Percentiles rank a stretch among this genome's conserved stretches.
Evolutionary conservation across 75 land plant species (phyloP).

Genomic region (Larix kaempferi): DNA sequence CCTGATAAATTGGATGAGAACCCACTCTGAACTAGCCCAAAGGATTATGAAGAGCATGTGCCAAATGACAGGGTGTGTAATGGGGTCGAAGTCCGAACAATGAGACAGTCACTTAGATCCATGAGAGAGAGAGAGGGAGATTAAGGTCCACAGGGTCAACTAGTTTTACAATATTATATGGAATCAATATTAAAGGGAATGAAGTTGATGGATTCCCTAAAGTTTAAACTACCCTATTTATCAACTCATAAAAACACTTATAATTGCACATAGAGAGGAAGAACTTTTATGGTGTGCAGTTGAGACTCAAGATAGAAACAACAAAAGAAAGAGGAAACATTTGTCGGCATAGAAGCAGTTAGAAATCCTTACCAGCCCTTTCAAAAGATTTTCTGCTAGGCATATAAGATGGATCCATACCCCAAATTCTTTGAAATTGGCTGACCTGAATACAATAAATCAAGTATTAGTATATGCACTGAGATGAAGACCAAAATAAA

Average conservation of each 20-base stretch:
- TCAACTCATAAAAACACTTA: background rate
- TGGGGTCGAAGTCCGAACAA: no score
- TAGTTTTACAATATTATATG: no score
- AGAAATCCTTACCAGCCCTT: conserved; percentile 59
- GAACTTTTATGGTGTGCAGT: background rate
- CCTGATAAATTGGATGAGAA: no score
- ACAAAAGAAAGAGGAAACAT: background rate
- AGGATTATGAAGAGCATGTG: no score
- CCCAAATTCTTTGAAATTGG: conserved; percentile 73
- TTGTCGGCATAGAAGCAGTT: background rate
- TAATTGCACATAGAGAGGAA: background rate
- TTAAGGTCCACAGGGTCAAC: no score
- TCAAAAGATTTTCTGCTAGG: conserved; percentile 87
- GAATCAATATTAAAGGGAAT: no score
- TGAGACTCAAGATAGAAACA: background rate
- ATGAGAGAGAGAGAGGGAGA: no score
- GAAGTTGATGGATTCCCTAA: background rate
- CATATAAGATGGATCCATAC: conserved; percentile 80
- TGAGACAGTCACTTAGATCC: no score
- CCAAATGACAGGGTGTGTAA: no score
- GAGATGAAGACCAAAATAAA: background rate
- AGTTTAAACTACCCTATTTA: background rate
- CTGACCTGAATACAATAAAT: conserved; percentile 40
- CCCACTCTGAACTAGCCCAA: no score
- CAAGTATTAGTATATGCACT: background rate